These are phyloP conservation scores for Penicillium argentinense DNA, from an alignment of 495 filamentous ascomycete genomes.

Conservation along the genomic window DNA sequence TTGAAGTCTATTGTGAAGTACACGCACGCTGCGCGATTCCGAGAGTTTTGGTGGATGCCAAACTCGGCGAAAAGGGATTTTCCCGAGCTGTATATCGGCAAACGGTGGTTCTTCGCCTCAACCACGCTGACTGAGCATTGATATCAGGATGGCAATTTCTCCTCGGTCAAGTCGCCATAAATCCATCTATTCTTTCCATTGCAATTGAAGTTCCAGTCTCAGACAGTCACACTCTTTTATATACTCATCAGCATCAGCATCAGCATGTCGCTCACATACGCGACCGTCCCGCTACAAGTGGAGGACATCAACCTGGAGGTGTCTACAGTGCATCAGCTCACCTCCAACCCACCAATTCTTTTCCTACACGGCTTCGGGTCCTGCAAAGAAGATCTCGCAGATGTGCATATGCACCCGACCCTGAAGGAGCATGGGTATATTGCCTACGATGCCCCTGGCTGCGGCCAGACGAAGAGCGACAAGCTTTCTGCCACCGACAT, in stretches of 20 bases:
- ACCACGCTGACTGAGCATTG: neutral
- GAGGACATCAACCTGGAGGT: constrained; percentile 18
- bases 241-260: neutral
- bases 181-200: neutral
- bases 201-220: neutral
- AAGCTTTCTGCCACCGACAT: constrained; percentile 23
- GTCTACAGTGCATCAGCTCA: constrained; percentile 21
- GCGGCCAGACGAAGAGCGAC: constrained; percentile 20
- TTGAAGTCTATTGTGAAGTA: too few species aligned
- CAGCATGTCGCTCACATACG: constrained; percentile 17
- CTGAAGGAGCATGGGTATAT: constrained; percentile 22
- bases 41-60: too few species aligned
- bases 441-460: constrained; percentile 31
- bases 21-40: too few species aligned
- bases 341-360: constrained; percentile 18
- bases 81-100: constrained; percentile 2
- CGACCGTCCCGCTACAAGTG: constrained; percentile 15
- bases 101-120: neutral
- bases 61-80: too few species aligned
- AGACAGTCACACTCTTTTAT: neutral
- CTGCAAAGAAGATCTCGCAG: constrained; percentile 32
- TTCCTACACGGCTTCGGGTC: constrained; percentile 34
- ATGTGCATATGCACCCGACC: constrained; percentile 16
- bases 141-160: constrained; percentile 2
- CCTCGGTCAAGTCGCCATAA: too few species aligned